Percentiles rank a stretch among this genome's conserved stretches.
These are phyloP conservation scores for Amaranthus hypochondriacus DNA, from an alignment of 148 eudicot genomes.

Conservation along the genomic window DNA sequence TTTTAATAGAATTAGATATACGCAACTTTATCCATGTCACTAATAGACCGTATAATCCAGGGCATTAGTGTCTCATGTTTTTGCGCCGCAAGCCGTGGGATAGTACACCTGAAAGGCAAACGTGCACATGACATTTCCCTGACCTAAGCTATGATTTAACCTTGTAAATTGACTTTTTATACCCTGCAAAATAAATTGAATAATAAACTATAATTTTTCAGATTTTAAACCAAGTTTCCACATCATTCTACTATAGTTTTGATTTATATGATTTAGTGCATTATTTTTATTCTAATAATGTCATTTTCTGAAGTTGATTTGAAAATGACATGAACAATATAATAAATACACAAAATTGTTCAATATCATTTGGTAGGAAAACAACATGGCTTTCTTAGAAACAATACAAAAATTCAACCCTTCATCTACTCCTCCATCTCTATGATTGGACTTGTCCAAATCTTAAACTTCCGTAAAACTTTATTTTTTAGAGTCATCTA, in stretches of 20 bases:
- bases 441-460: slow-evolving; percentile 45
- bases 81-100: slow-evolving; percentile 12
- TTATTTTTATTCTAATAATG: slow-evolving; percentile 20
- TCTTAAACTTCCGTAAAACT: not conserved
- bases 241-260: slow-evolving; percentile 12
- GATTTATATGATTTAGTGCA: slow-evolving; percentile 20
- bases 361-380: slow-evolving; percentile 7
- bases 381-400: slow-evolving; percentile 5
- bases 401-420: slow-evolving; percentile 4
- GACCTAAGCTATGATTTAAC: slow-evolving; percentile 29
- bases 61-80: slow-evolving; percentile 8
- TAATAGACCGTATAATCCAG: not conserved
- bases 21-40: slow-evolving; percentile 1
- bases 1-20: too few species aligned
- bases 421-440: slow-evolving; percentile 7
- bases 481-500: too few species aligned
- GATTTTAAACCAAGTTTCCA: slow-evolving; percentile 15
- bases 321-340: slow-evolving; percentile 23
- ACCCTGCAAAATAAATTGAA: slow-evolving; percentile 3
- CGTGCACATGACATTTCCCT: slow-evolving; percentile 28
- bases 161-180: slow-evolving; percentile 20
- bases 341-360: slow-evolving; percentile 3
- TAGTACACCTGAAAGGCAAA: slow-evolving; percentile 31
- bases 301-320: slow-evolving; percentile 26
- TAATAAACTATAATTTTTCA: not conserved